Percentiles rank a stretch among this genome's conserved stretches.
phyloP scores from a whole-genome alignment of 2,329 filamentous ascomycete species.

The Ceratocystis albifundus region DNA sequence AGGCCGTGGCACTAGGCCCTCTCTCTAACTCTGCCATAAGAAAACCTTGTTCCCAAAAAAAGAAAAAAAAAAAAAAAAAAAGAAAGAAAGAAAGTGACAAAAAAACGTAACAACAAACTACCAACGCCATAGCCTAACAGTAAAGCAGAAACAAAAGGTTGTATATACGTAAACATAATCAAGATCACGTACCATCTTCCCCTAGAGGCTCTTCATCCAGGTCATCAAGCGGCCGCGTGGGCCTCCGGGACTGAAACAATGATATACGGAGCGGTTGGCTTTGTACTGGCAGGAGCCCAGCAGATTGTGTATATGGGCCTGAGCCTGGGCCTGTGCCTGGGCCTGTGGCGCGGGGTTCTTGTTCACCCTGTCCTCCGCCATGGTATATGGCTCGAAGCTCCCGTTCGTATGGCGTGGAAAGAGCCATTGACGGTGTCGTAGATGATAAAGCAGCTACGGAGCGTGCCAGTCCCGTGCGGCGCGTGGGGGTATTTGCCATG shows the following conservation, averaged over 20 bases:
- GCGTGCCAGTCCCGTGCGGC: slow-evolving; percentile 35
- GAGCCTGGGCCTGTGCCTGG: background rate
- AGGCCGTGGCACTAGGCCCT: background rate
- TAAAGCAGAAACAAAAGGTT: slow-evolving; percentile 7
- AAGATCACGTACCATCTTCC: slow-evolving; percentile 9
- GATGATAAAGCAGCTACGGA: slow-evolving; percentile 33
- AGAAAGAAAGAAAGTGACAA: no score
- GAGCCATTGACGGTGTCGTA: slow-evolving; percentile 35
- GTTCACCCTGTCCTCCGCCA: slow-evolving; percentile 23
- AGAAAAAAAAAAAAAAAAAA: background rate
- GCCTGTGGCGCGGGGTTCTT: background rate
- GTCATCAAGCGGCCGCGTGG: slow-evolving; percentile 13
- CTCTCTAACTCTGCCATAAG: background rate
- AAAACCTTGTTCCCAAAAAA: background rate
- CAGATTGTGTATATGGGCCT: background rate
- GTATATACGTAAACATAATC: slow-evolving; percentile 16
- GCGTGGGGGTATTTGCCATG: slow-evolving; percentile 36
- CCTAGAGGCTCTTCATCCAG: slow-evolving; percentile 17
- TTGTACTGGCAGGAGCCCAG: slow-evolving; percentile 5
- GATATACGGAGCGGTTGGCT: slow-evolving; percentile 14
- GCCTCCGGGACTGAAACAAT: slow-evolving; percentile 18
- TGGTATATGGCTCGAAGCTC: slow-evolving; percentile 27
- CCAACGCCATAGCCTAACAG: background rate
- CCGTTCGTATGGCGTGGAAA: slow-evolving; percentile 36
- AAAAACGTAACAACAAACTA: no score